Base-by-base conservation (phyloP, 352 stramenopile species). In the Globisporangium splendens region DNA sequence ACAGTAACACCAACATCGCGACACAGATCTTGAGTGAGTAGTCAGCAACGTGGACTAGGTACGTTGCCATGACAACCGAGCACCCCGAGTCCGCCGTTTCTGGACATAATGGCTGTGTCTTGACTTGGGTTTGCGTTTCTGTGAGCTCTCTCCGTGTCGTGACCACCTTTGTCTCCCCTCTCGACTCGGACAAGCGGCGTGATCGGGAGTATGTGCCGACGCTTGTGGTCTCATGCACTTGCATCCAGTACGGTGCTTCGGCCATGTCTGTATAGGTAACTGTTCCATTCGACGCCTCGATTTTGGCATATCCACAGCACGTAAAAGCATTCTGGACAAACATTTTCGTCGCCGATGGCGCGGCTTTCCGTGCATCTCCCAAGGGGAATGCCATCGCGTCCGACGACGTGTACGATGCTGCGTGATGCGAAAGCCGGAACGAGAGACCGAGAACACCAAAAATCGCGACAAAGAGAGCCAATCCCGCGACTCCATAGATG, bases 281-380 rank as follows among this genome's bases (percentile, higher is more conserved):
- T 0, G 69, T 72, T 7, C 72, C 72, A 31, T 81, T 84, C 11
- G 50, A 38, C 1, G 59, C 43, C 21, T 62, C 42, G 42, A 73
- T 8, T 8, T 64, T 62, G 3, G 75, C 65, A 18, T 71, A 86
- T 7, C 77, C 77, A 52, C 77, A 88, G 39, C 77, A 88, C 4
- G 47, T 50, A 35, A 80, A 69, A 5, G 65, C 59, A 46, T 88
- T 80, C 41, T 88, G 77, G 21, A 79, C 62, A 41, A 86, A 83
- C 11, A 66, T 28, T 33, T 84, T 79, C 3, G 74, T 71, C 20
- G 55, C 48, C 0, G 75, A 66, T 2, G 65, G 51, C 1, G 74
- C 68, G 10, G 48, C 51, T 42, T 39, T 62, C 74, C 74, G 82
- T 1, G 76, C 28, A 46, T 71, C 52, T 41, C 55, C 41, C 7